Conservation (phyloP, 352 stramenopile species). For the Pythium diclinum region DNA sequence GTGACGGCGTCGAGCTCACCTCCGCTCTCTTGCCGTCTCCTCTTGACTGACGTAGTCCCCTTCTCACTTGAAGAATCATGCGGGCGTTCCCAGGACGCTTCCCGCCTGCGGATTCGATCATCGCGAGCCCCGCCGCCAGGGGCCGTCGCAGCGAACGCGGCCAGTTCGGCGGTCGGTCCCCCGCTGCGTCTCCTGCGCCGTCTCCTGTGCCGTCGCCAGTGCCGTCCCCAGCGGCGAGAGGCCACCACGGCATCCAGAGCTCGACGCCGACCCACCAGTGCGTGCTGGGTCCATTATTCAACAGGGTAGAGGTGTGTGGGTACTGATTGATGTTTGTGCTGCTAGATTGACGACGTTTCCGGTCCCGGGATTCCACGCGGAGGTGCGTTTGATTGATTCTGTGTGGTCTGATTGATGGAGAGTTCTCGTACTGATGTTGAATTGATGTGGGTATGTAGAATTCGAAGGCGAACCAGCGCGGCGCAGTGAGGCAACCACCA, state of each 20-base stretch:
- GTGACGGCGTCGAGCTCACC: not conserved
- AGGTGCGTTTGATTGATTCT: constrained; percentile 26
- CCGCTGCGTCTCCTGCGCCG: not conserved
- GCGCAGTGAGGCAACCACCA: not conserved
- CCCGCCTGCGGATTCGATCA: not conserved
- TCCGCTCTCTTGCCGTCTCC: not conserved
- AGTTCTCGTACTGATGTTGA: not conserved
- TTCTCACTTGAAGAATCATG: not conserved
- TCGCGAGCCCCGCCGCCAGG: not conserved
- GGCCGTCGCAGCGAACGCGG: not conserved
- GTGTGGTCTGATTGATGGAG: not conserved
- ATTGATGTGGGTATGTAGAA: not conserved
- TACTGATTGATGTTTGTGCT: too few species aligned
- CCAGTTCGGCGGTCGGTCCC: not conserved
- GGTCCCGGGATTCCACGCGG: constrained; percentile 51
- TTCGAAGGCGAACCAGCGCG: not conserved
- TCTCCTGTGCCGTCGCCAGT: not conserved
- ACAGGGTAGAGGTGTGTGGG: too few species aligned
- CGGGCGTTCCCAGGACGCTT: not conserved
- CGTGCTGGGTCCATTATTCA: not conserved
- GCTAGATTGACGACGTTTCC: constrained; percentile 67
- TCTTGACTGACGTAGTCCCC: not conserved
- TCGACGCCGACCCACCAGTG: not conserved
- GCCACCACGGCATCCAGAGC: constrained; percentile 1
- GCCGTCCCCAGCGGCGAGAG: not conserved